Evolutionary conservation across 2,329 filamentous ascomycete species (phyloP), one percentile per base, ranked within the genome.

Genomic region (Phaeosphaeriaceae sp.): DNA sequence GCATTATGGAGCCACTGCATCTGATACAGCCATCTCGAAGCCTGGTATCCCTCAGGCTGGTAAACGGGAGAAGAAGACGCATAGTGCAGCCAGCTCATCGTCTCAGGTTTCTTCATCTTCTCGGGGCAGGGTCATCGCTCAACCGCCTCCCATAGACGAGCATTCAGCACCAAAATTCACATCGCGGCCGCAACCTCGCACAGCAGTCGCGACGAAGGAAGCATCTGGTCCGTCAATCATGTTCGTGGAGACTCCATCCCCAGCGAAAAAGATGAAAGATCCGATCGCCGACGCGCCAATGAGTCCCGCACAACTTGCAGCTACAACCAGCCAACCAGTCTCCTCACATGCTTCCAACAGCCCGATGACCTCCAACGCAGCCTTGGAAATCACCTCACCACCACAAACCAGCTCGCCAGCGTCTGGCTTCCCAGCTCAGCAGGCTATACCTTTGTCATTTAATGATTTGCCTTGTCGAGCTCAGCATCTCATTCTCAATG

Each of bases 401-500:
- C 50, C 55, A 2, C 19, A 30, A 28, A 49, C 43, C 17, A 17
- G 23, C 7, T 51, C 67, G 1, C 67, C 63, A 52, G 74, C 75
- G 48, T 70, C 69, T 57, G 84, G 84, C 9, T 86, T 80, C 63
- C 84, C 84, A 0, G 85, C 86, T 2, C 86, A 86, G 22, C 87
- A 89, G 53, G 84, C 86, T 2, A 78, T 92, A 3, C 86, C 92
- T 0, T 81, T 96, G 1, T 92, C 89, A 1, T 97, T 97, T 81
- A 96, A 97, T 68, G 92, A 96, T 70, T 81, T 97, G 3, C 92
- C 93, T 0, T 92, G 90, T 68, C 88, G 92, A 17, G 92, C 92
- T 1, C 93, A 96, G 74, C 92, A 97, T 76, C 79, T 96, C 35
- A 94, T 97, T 26, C 79, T 97, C 17, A 97, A 97, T 74, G 92